Conservation (phyloP, 2,329 filamentous ascomycete species). For the Aplosporella prunicola region DNA sequence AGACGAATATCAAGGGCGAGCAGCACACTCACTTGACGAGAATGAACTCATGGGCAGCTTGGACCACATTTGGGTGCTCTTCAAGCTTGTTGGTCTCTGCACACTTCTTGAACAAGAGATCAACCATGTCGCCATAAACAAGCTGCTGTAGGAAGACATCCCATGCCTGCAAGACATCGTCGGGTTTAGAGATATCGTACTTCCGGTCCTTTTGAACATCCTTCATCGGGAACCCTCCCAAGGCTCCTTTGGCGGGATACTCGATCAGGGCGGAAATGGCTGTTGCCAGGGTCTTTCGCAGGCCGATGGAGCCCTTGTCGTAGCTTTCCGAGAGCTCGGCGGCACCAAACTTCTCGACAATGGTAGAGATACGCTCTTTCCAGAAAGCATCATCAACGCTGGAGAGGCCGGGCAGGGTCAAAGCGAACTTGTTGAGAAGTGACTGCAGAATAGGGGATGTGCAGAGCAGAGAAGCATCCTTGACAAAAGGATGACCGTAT, state of each 20-base stretch:
- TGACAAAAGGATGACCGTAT: slow-evolving; percentile 63
- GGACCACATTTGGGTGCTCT: slow-evolving; percentile 51
- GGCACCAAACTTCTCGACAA: slow-evolving; percentile 43
- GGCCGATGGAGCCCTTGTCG: slow-evolving; percentile 66
- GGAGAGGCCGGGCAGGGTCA: slow-evolving; percentile 57
- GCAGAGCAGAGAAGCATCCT: slow-evolving; percentile 36
- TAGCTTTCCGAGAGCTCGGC: slow-evolving; percentile 72
- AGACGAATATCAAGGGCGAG: background rate
- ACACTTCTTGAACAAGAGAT: slow-evolving; percentile 54
- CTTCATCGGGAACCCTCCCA: slow-evolving; percentile 49
- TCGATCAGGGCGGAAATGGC: slow-evolving; percentile 62
- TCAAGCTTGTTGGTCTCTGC: slow-evolving; percentile 54
- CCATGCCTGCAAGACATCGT: slow-evolving; percentile 56
- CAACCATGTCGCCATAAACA: slow-evolving; percentile 59
- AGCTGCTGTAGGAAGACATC: slow-evolving; percentile 55
- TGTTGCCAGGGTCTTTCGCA: slow-evolving; percentile 65
- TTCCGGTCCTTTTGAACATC: slow-evolving; percentile 24
- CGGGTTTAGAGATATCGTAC: slow-evolving; percentile 51
- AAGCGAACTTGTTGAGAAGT: slow-evolving; percentile 54
- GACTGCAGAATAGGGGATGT: slow-evolving; percentile 58
- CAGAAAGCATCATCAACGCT: slow-evolving; percentile 44
- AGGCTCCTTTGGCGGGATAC: slow-evolving; percentile 54
- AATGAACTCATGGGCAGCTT: slow-evolving; percentile 57
- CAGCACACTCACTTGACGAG: slow-evolving; percentile 53
- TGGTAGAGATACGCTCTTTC: slow-evolving; percentile 32